Base-by-base conservation (phyloP, 805 yeast genomes). In the Sugiyamaella chiloensis region DNA sequence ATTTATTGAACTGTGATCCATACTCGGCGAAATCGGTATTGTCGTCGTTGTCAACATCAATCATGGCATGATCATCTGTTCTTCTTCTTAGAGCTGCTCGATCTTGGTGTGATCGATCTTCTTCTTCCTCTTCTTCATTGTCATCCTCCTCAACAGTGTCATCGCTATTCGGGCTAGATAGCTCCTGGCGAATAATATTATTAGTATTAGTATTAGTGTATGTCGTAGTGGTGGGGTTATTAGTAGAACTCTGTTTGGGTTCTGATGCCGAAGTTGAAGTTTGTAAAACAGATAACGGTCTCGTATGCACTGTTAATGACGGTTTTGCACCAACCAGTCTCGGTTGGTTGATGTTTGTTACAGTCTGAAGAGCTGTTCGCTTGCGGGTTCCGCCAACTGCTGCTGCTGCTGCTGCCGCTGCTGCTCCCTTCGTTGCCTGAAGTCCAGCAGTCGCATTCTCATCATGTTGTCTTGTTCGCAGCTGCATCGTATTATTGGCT, bases 71-170 rank as follows among this genome's bases (percentile, higher is more conserved):
- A 21, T 34, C 5, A 5, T 5, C 12, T 4, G 16, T 19, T 34
- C 20, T 12, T 16, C 36, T 7, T 16, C 19, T 7, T n/a, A 11
- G 36, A 11, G 7, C 36, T 6, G 14, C 36, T 8, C 36, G 36
- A 9, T 16, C 37, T 12, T 12, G 21, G 9, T 11, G 29, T 11
- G 29, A 26, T 7, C 11, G 11, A 8, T 39, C 37, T 14, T 41
- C 37, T 27, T 34, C 19, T 47, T 46, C 17, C 56, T 36, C 48
- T 32, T 52, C 35, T 8, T 36, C 48, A n/a, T 20, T 23, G 17
- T 40, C 42, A 2, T 32, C 47, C 39, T 53, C 55, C 26, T 48
- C 57, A 14, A 48, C 53, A 24, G 52, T 51, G 46, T 53, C 56
- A 44, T 53, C 56, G 16, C 47, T 34, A 27, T 43, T 27, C 7